Evolutionary conservation across 1,139 yeast genomes (phyloP), one percentile per base, ranked within the genome.

Genomic region (Yamadazyma trypodendri): DNA sequence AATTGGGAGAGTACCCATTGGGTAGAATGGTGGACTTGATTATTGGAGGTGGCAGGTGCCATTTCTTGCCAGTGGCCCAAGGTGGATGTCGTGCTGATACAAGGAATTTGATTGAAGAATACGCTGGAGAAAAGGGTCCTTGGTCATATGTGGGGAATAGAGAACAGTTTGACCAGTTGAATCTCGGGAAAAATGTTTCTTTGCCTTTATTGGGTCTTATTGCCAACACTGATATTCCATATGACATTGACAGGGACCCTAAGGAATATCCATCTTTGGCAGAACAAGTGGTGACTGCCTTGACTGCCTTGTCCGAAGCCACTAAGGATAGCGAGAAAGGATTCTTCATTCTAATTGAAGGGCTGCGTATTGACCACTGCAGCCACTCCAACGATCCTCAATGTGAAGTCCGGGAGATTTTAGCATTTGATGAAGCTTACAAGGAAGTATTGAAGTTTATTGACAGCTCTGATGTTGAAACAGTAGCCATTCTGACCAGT

Each of bases 321-420:
- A 75, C 92, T 1, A 62, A 72, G 45, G 73, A 84, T 45, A 71
- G 82, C 2, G 90, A 85, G 14, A 62, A 83, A 48, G 96, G 96
- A 0, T 87, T 88, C 58, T 87, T 88, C 62, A 56, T 88, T 36
- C 56, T 88, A 57, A 77, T 88, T 42, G 96, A 88, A 65, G 95
- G 95, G 7, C 84, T 94, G 11, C 72, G 96, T 58, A 87, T 88
- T 51, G 96, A 88, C 59, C 96, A 88, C 58, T 95, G 95, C 3
- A 95, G 95, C 28, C 96, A 88, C 58, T 78, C 75, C 48, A 88
- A 88, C 54, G 96, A 88, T 56, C 89, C 96, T 6, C 87, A 88
- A 10, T 92, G 95, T 9, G 95, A 86, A 61, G 74, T 67, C 2
- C 53, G 75, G 44, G 75, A 69, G 54, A 72, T 68, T 5, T 65